Percentiles rank a stretch among this genome's conserved stretches.
Conservation (phyloP, 1,284 basidiomycete species). For the Melampsora americana region DNA sequence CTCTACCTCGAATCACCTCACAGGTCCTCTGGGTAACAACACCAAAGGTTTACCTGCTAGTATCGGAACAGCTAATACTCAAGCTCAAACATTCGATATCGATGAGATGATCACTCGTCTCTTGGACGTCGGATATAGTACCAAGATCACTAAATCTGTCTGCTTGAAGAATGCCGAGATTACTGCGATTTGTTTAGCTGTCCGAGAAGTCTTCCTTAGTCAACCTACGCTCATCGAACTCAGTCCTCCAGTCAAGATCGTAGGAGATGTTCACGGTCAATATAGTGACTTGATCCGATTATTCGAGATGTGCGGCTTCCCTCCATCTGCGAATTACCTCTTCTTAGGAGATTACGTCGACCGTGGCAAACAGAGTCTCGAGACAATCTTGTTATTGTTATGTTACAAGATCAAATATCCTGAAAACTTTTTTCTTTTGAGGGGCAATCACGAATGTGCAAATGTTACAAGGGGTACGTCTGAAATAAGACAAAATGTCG, state of each 20-base stretch:
- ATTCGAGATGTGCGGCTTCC: constrained; percentile 99
- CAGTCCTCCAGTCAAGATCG: constrained; percentile 97
- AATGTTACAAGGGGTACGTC: constrained; percentile 87
- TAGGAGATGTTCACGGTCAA: constrained; percentile 97
- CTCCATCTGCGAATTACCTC: constrained; percentile 93
- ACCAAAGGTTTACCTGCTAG: background rate
- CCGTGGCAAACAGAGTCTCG: constrained; percentile 94
- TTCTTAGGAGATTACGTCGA: constrained; percentile 99
- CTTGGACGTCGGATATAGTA: constrained; percentile 93
- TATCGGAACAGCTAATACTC: constrained; percentile 15
- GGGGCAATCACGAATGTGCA: constrained; percentile 99
- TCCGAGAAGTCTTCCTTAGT: constrained; percentile 89
- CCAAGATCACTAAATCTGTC: constrained; percentile 94
- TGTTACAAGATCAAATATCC: constrained; percentile 99
- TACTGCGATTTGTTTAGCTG: constrained; percentile 89
- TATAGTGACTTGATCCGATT: constrained; percentile 96
- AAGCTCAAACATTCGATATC: constrained; percentile 69
- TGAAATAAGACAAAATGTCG: too few relatives aligned
- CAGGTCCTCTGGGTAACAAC: background rate
- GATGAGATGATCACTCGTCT: constrained; percentile 98
- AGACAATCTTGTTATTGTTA: constrained; percentile 91
- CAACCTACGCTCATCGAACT: constrained; percentile 98
- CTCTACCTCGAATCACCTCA: background rate
- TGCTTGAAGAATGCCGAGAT: constrained; percentile 97
- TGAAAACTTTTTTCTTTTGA: constrained; percentile 96